Base-by-base conservation (phyloP, 306 rosid species). In the Crataegus laevigata region DNA sequence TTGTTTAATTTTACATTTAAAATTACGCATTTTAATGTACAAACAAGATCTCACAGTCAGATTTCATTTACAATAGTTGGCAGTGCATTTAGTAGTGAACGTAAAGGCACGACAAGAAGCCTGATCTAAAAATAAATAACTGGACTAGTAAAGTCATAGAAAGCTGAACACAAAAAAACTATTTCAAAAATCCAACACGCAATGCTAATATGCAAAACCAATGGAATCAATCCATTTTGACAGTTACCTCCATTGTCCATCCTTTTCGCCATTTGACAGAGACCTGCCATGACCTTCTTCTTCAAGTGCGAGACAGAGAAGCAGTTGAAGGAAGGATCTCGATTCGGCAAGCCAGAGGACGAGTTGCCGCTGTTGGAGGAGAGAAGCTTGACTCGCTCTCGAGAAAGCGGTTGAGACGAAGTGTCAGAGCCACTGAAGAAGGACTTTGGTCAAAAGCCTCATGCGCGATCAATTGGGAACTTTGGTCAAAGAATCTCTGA, bases 171-270 rank as follows among this genome's bases (percentile, higher is more conserved):
- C n/a, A n/a, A n/a, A n/a, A n/a, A n/a, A n/a, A n/a, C n/a, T n/a
- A n/a, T n/a, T n/a, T n/a, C n/a, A n/a, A n/a, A n/a, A n/a, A n/a
- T n/a, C n/a, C n/a, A n/a, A n/a, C n/a, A n/a, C n/a, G n/a, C n/a
- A n/a, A n/a, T 14, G 66, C 34, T 14, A 72, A 57, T 57, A 36
- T 72, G 71, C 50, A 50, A 13, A 70, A 80, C 54, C 86, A 87
- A 88, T 77, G 75, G 65, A 87, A 38, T 38, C 42, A 9, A 38
- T 38, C 42, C 42, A 38, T 38, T 38, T 38, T 38, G 42, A 87
- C 85, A 87, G 87, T 11, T 84, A 94, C 99, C 97, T 94, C 97
- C 99, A 94, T 74, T 89, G 97, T 83, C 96, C 96, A 83, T 94
- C 92, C 62, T 90, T 88, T 24, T 89, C 88, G 80, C 90, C 72